phyloP scores from a whole-genome alignment of 2,329 filamentous ascomycete genomes.

The Rosellinia necatrix region DNA sequence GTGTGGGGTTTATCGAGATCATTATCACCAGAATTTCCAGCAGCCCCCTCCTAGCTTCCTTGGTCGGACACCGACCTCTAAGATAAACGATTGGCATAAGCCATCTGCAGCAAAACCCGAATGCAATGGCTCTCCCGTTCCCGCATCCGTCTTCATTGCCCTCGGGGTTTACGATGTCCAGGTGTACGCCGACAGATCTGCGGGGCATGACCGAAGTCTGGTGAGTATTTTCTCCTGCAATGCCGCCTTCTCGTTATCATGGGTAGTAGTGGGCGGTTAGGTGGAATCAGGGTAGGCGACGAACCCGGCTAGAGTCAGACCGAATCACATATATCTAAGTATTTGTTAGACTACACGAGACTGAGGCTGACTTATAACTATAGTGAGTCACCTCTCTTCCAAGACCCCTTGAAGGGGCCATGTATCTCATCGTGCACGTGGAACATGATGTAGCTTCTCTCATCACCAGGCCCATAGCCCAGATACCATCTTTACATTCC shows the following conservation, averaged over 20 bases:
- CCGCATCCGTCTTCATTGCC: conserved; percentile 21
- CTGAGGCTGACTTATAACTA: background rate
- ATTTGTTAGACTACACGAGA: background rate
- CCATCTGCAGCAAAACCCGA: background rate
- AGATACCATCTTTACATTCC: background rate
- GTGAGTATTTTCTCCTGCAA: conserved; percentile 25
- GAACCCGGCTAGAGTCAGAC: too few species aligned
- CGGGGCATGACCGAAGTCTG: conserved; percentile 33
- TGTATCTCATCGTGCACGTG: too few species aligned
- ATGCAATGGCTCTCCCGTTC: conserved; percentile 19
- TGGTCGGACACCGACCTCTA: too few species aligned
- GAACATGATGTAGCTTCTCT: too few species aligned
- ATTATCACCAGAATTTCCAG: background rate
- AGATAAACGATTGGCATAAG: background rate
- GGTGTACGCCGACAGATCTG: conserved; percentile 32
- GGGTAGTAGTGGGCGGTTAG: too few species aligned
- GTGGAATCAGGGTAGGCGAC: too few species aligned
- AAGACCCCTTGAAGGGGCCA: too few species aligned
- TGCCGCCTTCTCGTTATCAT: too few species aligned
- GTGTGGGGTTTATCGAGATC: background rate
- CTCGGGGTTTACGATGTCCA: conserved; percentile 31
- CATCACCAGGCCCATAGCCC: background rate
- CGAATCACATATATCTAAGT: too few species aligned
- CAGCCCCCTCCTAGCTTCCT: background rate
- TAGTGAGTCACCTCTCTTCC: too few species aligned